Evolutionary conservation across 208 protist species (phyloP).

Genomic region (Entamoeba dispar): DNA sequence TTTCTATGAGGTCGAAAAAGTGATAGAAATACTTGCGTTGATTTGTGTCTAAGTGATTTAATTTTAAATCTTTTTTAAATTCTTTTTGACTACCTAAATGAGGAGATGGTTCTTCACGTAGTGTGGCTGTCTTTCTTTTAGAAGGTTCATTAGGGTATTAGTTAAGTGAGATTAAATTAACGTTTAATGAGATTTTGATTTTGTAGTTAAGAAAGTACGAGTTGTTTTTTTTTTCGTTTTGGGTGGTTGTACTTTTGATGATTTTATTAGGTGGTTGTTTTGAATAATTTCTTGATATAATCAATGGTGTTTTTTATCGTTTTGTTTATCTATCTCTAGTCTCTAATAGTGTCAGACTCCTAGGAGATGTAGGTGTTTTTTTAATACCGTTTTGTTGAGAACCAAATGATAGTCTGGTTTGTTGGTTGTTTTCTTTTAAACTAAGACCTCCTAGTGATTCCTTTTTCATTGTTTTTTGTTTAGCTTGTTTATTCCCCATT

Average conservation of each 20-base stretch:
- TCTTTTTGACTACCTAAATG: neutral
- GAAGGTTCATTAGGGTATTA: neutral
- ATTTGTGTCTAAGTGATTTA: neutral
- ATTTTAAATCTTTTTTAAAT: neutral
- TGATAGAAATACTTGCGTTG: too few relatives aligned
- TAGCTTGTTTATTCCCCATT: neutral
- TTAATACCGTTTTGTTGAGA: neutral
- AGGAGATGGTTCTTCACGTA: neutral
- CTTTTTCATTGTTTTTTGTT: neutral
- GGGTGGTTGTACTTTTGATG: neutral
- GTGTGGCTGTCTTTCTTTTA: neutral
- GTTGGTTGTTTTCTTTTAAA: neutral
- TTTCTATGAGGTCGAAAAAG: neutral
- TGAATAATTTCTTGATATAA: neutral
- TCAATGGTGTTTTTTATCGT: neutral
- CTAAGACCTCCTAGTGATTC: neutral
- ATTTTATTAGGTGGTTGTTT: neutral
- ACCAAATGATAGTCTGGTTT: neutral
- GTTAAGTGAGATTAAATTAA: neutral
- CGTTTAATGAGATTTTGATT: neutral
- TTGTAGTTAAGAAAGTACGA: neutral
- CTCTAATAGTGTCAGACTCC: neutral
- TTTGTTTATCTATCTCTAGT: neutral
- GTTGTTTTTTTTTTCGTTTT: neutral
- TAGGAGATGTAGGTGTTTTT: neutral